Percentiles rank a stretch among this genome's conserved stretches.
Conservation (phyloP, 225 moss, liverwort and hornwort species). For the Neckera pumila region DNA sequence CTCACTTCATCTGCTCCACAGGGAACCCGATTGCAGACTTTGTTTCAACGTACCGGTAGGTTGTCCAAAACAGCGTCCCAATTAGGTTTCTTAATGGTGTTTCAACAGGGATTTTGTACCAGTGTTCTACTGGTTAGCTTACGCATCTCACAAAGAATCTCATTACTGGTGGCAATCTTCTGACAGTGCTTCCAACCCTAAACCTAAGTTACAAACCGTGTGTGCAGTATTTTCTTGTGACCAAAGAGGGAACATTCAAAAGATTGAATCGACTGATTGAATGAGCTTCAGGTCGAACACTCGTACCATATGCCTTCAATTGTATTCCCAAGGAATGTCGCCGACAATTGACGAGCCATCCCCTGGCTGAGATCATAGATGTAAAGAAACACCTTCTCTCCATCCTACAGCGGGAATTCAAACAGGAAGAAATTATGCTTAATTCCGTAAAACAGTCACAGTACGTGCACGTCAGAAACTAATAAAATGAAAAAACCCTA, state of each 20-base stretch:
- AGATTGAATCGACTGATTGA: neutral
- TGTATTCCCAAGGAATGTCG: neutral
- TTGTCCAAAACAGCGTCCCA: neutral
- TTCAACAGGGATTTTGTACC: neutral
- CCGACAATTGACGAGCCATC: conserved; percentile 19
- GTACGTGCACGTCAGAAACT: neutral
- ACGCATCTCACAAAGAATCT: neutral
- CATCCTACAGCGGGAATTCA: neutral
- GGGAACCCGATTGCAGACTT: neutral
- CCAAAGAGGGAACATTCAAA: neutral
- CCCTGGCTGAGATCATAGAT: conserved; percentile 31
- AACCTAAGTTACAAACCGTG: neutral
- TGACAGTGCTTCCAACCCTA: neutral
- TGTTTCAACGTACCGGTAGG: neutral
- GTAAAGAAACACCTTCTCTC: conserved; percentile 24
- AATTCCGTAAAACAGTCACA: neutral
- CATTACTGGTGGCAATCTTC: neutral
- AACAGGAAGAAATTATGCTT: neutral
- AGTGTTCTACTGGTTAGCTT: neutral
- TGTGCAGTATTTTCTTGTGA: neutral
- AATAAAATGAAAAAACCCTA: neutral
- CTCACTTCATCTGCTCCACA: neutral
- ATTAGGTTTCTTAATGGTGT: neutral
- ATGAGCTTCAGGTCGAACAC: neutral
- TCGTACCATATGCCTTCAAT: conserved; percentile 21